Evolutionary conservation across 352 stramenopile species (phyloP).

Genomic region (Phytophthora citricola): DNA sequence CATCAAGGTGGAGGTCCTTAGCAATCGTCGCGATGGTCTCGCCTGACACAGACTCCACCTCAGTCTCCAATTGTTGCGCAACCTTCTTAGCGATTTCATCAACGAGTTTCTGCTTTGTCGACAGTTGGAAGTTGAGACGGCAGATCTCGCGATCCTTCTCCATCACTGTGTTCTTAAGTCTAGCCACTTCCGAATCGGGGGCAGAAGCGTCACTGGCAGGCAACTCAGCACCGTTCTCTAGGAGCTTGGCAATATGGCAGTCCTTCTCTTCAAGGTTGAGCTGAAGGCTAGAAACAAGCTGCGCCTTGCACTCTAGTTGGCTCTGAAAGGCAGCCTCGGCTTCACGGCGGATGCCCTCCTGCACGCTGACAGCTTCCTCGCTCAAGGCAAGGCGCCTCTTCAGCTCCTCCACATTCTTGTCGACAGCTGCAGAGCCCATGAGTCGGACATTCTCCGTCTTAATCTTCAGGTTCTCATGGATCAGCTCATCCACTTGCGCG

Average conservation of each 20-base stretch:
- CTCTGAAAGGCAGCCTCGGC: slow-evolving; percentile 56
- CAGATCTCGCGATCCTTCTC: slow-evolving; percentile 89
- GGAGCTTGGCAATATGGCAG: slow-evolving; percentile 49
- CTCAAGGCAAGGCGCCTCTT: slow-evolving; percentile 44
- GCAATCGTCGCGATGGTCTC: slow-evolving; percentile 20
- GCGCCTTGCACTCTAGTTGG: slow-evolving; percentile 42
- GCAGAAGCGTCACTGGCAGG: slow-evolving; percentile 34
- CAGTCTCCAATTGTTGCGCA: slow-evolving; percentile 56
- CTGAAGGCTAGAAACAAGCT: slow-evolving; percentile 41
- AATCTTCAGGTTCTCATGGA: slow-evolving; percentile 69
- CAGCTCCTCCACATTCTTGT: slow-evolving; percentile 43
- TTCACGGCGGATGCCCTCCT: slow-evolving; percentile 59
- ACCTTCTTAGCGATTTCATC: slow-evolving; percentile 77
- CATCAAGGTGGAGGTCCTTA: slow-evolving; percentile 53
- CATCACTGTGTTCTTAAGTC: slow-evolving; percentile 54
- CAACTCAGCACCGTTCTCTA: slow-evolving; percentile 45
- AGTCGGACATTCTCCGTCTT: slow-evolving; percentile 65
- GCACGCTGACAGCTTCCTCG: slow-evolving; percentile 45
- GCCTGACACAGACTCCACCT: slow-evolving; percentile 6
- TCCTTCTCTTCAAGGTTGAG: slow-evolving; percentile 53
- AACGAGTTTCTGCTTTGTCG: slow-evolving; percentile 82
- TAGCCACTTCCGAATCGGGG: slow-evolving; percentile 50
- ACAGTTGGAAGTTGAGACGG: slow-evolving; percentile 79
- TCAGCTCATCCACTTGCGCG: slow-evolving; percentile 60
- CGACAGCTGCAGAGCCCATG: slow-evolving; percentile 24